Conservation (phyloP, 164 flowering plant species). For the Magnolia kwangsiensis region DNA sequence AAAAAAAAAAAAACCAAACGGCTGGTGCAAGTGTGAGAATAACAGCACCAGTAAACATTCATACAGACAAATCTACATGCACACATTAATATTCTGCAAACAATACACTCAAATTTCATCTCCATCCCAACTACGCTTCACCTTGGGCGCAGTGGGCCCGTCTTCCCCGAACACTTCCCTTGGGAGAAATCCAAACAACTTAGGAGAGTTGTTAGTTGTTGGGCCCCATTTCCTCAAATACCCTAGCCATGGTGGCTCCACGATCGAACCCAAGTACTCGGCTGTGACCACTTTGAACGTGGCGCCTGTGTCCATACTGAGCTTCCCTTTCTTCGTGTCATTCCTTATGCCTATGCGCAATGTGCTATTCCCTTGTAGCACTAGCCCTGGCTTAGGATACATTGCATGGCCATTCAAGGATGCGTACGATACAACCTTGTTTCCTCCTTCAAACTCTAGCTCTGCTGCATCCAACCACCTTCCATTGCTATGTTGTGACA, state of each 20-base stretch:
- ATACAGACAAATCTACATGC: no score
- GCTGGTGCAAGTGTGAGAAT: no score
- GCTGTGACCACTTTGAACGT: slow-evolving; percentile 26
- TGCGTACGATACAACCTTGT: slow-evolving; percentile 35
- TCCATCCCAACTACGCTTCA: slow-evolving; percentile 34
- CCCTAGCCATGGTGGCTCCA: slow-evolving; percentile 32
- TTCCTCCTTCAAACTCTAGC: slow-evolving; percentile 39
- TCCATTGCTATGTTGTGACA: slow-evolving; percentile 42
- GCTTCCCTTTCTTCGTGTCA: slow-evolving; percentile 36
- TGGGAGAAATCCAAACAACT: slow-evolving; percentile 26
- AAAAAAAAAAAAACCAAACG: no score
- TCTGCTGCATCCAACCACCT: slow-evolving; percentile 36
- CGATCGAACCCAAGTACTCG: slow-evolving; percentile 21
- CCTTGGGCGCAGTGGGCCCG: slow-evolving; percentile 42
- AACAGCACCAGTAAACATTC: neutral
- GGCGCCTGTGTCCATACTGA: slow-evolving; percentile 30
- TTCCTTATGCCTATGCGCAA: slow-evolving; percentile 39
- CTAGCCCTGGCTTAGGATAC: slow-evolving; percentile 34
- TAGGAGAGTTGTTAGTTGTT: slow-evolving; percentile 18
- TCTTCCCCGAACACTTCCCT: slow-evolving; percentile 33
- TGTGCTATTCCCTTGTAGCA: slow-evolving; percentile 29
- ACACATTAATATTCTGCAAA: no score
- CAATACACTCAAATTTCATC: slow-evolving; percentile 28
- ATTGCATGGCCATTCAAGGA: slow-evolving; percentile 48
- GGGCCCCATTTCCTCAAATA: slow-evolving; percentile 34